Percentiles rank a stretch among this genome's conserved stretches.
phyloP scores from a whole-genome alignment of 2,329 filamentous ascomycete genomes.

The Ophiocordyceps sinensis region DNA sequence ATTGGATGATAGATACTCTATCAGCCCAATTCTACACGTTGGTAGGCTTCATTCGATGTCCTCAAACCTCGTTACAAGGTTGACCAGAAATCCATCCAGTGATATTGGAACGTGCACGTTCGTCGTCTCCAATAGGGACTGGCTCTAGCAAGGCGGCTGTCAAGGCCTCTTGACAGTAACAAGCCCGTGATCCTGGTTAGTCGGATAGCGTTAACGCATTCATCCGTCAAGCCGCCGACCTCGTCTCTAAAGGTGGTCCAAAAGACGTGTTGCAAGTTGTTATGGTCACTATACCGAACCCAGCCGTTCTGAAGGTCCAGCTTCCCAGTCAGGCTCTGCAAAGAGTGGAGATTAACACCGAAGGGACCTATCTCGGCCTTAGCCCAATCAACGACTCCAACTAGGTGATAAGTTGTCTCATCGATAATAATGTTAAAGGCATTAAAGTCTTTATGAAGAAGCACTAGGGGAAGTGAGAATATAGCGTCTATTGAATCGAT shows the following conservation, averaged over 20 bases:
- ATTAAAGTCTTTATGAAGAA: conserved; percentile 23
- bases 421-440: conserved; percentile 25
- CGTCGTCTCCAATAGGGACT: conserved; percentile 20
- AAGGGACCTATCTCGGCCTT: conserved; percentile 24
- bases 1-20: too few relatives aligned
- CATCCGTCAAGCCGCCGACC: conserved; percentile 12
- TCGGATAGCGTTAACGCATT: conserved; percentile 13
- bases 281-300: conserved; percentile 18
- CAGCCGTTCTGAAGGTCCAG: conserved; percentile 20
- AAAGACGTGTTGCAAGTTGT: conserved; percentile 13
- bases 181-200: conserved; percentile 18
- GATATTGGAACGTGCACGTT: conserved; percentile 21
- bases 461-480: conserved; percentile 22
- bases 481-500: conserved; percentile 17
- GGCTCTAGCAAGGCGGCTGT: conserved; percentile 15
- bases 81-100: conserved; percentile 21
- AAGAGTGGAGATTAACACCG: conserved; percentile 21
- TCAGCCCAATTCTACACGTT: too few relatives aligned
- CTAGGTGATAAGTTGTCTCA: conserved; percentile 17
- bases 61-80: conserved; percentile 18
- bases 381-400: conserved; percentile 27
- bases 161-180: conserved; percentile 22
- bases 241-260: conserved; percentile 17
- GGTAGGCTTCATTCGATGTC: neutral
- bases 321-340: conserved; percentile 17